Evolutionary conservation across 169 alveolate genomes (phyloP), one percentile per base, ranked within the genome.

Genomic region (Condylostoma magnum): DNA sequence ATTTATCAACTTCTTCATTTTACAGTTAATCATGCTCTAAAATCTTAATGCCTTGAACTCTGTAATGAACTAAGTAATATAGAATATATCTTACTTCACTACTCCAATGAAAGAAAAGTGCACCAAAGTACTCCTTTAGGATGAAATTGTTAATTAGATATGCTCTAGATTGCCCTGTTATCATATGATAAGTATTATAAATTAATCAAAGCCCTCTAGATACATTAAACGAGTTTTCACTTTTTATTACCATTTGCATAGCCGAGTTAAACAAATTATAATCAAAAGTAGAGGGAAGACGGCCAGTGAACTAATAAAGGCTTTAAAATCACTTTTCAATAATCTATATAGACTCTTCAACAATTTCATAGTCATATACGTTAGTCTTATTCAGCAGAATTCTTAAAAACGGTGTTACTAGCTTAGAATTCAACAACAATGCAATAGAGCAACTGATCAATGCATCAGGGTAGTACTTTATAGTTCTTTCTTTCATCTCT

Each of bases 401-500:
- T 25, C 75, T 52, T 2, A 79, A 69, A 33, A 83, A 60, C 6
- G 76, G 80, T 36, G 55, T 51, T 0, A 83, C 18, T 0, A 79
- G 46, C 20, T 58, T 79, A 22, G 65, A 73, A 51, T 83, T 79
- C 28, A 27, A 34, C 3, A 80, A 54, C 52, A 83, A 27, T 0
- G 79, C 76, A 20, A 65, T 33, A 15, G 83, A 37, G 1, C 81
- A 63, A 15, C 76, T 79, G n/a, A 79, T 73, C 6, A 83, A 57
- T 2, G 91, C 86, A 33, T 83, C 85, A n/a, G 91, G 91, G 65
- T 83, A 83, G 20, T 37, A 44, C 6, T 66, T 53, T 10, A 83
- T 63, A 8, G 68, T 73, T 47, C 91, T 36, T 15, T 66, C 80
- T 36, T 83, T 79, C 76, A 83, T 50, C 47, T 83, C 91, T 3